Evolutionary conservation across 371 early-diverging fungal species (phyloP), one percentile per base, ranked within the genome.

Genomic region (Batkoa obscura): DNA sequence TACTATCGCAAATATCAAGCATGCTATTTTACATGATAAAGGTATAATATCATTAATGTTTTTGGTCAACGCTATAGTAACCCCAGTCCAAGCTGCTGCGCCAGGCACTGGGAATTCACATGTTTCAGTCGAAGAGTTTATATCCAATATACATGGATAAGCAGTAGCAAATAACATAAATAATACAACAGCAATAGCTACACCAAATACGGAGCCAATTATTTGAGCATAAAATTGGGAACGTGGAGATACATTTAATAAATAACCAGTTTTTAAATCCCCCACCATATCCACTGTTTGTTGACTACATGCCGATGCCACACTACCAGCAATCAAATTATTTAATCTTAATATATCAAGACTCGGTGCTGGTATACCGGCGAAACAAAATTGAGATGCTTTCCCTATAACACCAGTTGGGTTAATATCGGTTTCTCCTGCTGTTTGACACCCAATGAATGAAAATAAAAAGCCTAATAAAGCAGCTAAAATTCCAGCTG

Each of bases 211-310:
- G 10, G 78, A 72, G 15, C 79, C 81, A 5, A 79, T 68, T 13
- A 73, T 65, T 57, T 81, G 81, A 55, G 78, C 77, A 59, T 66
- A 68, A 68, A 81, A 75, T 64, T 75, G 77, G 55, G 81, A 73
- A 13, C 75, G 69, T 35, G 81, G 81, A 31, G 76, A 76, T 30
- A 78, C 81, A 43, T 75, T 76, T 8, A 78, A 64, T 10, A 80
- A 47, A 52, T 79, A 77, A 62, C 77, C 81, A 5, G 78, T 75
- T 66, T 78, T 79, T 30, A 79, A 62, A 69, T 79, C 79, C 57
- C 76, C 72, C 13, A 81, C 75, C 78, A 81, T 76, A 58, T 79
- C 79, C 38, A 78, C 79, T 56, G 78, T 66, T 58, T 81, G 81
- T 49, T 72, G 61, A 43, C 78, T 73, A 64, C 74, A 72, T 6